Percentiles rank a stretch among this genome's conserved stretches.
Conservation (phyloP, 768 basidiomycete genomes). For the Hygrocybe punicea region DNA sequence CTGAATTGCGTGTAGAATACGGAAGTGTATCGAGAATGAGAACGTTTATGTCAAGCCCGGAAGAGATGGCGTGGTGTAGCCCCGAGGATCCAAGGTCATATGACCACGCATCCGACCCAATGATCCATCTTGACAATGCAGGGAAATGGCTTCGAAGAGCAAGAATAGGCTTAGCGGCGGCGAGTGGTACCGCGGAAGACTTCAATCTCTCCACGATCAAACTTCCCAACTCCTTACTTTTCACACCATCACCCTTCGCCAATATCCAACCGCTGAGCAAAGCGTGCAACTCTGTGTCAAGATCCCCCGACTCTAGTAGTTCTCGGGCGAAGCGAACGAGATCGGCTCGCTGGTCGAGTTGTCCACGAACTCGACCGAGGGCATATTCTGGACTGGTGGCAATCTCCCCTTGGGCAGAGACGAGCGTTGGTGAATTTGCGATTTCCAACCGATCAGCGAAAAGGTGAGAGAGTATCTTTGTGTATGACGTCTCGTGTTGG, state of each 20-base stretch:
- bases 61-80: constrained; percentile 90
- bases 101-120: constrained; percentile 97
- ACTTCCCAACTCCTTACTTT: constrained; percentile 57
- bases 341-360: constrained; percentile 69
- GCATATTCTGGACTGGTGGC: constrained; percentile 96
- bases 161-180: constrained; percentile 55
- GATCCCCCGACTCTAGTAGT: constrained; percentile 50
- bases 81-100: constrained; percentile 96
- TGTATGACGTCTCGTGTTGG: constrained; percentile 87
- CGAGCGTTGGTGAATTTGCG: constrained; percentile 75
- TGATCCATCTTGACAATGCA: constrained; percentile 85
- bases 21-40: constrained; percentile 92
- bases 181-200: constrained; percentile 35
- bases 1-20: constrained; percentile 72
- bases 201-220: constrained; percentile 54
- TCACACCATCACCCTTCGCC: constrained; percentile 63
- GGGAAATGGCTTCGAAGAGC: constrained; percentile 59
- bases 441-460: constrained; percentile 80
- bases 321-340: constrained; percentile 64
- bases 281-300: constrained; percentile 59
- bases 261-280: constrained; percentile 79
- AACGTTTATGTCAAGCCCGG: constrained; percentile 88
- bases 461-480: constrained; percentile 77
- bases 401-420: constrained; percentile 62
- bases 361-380: constrained; percentile 83